These are phyloP conservation scores for Chaetomidium leptoderma DNA, from an alignment of 495 filamentous ascomycete genomes.

Conservation along the genomic window DNA sequence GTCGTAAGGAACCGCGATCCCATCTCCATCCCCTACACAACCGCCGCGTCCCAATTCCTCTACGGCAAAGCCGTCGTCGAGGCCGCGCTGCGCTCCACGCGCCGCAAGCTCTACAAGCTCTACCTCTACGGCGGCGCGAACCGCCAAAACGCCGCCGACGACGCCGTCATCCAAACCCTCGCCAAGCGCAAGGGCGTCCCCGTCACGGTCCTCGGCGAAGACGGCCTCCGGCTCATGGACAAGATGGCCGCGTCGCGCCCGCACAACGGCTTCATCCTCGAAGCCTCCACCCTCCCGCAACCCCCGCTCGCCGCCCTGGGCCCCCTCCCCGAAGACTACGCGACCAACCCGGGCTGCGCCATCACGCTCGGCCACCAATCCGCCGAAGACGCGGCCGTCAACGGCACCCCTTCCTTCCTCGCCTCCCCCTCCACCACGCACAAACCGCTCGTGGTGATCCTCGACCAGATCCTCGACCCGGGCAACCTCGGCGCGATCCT, in stretches of 20 bases:
- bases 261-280: slow-evolving; percentile 87
- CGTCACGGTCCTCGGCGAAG: slow-evolving; percentile 45
- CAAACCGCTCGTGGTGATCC: slow-evolving; percentile 78
- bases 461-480: slow-evolving; percentile 83
- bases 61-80: slow-evolving; percentile 81
- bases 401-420: slow-evolving; percentile 53
- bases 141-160: slow-evolving; percentile 38
- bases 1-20: slow-evolving; percentile 32
- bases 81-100: slow-evolving; percentile 65
- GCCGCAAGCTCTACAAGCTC: slow-evolving; percentile 75
- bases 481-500: slow-evolving; percentile 89
- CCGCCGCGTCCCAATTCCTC: slow-evolving; percentile 83
- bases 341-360: slow-evolving; percentile 23
- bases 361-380: slow-evolving; percentile 58
- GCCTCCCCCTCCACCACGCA: slow-evolving; percentile 42
- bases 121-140: slow-evolving; percentile 65
- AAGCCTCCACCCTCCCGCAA: slow-evolving; percentile 76
- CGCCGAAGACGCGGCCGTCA: slow-evolving; percentile 64
- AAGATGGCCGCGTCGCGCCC: slow-evolving; percentile 78
- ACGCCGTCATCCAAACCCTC: slow-evolving; percentile 50
- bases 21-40: slow-evolving; percentile 69
- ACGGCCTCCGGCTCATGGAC: slow-evolving; percentile 62
- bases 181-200: slow-evolving; percentile 54
- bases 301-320: slow-evolving; percentile 62
- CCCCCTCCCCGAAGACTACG: slow-evolving; percentile 36